Evolutionary conservation across 2,329 filamentous ascomycete species (phyloP), one percentile per base, ranked within the genome.

Genomic region (Cladophialophora yegresii): DNA sequence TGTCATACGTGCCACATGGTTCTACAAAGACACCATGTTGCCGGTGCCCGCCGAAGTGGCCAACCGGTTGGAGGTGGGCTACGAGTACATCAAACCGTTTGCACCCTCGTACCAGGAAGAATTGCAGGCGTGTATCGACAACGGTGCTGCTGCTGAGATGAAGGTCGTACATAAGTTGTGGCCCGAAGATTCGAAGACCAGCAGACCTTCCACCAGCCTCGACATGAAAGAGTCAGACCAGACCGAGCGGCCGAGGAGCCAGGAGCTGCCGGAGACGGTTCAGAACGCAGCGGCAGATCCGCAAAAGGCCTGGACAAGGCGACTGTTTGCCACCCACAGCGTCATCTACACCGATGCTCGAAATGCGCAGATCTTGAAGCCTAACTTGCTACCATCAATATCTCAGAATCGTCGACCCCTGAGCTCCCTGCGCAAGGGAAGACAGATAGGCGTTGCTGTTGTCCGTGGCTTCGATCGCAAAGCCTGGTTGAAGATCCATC

Each of bases 1-100:
- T 40, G 92, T 98, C 1, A 83, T 89, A 63, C 84, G 95, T 69
- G 92, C 90, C 0, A 98, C 93, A 0, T 99, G 95, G 95, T 99
- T 99, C 75, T 98, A 98, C 77, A 90, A 89, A 79, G 93, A 97
- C 73, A 93, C 90, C 0, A 96, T 98, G 92, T 81, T 91, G 64
- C 95, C 95, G 0, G 85, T 99, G 5, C 91, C 96, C 67, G 85
- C 91, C 0, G 81, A 86, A 16, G 89, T 97, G 36, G 92, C 95
- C 8, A 99, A 98, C 71, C 92, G 93, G 75, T 83, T 99, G 0
- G 95, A 99, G 75, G 85, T 87, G n/a, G 93, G 93, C 5, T 99
- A 96, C 74, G 81, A 89, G 62, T 91, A 96, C 72, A 81, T 98
- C 57, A 88, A 87, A 60, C 91, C 92, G 0, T 96, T 93, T 89